Conservation (phyloP, 176 grass and related monocot species). For the Stipa capillata region DNA sequence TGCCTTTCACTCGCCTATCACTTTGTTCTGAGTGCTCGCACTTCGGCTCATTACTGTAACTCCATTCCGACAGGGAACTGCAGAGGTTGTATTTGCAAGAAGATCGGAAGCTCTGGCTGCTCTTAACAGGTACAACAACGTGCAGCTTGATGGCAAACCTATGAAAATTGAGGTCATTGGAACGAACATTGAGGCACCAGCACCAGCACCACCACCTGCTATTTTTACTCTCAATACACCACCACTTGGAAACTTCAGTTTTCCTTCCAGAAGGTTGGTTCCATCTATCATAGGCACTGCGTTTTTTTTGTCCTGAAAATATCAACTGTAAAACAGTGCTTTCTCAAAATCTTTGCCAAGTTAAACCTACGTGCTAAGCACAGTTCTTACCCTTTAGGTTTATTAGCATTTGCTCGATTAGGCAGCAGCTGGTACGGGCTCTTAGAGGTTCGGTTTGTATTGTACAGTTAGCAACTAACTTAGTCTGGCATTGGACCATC, state of each 20-base stretch:
- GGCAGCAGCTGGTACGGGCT: not conserved
- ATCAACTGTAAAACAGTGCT: not conserved
- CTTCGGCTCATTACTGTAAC: not conserved
- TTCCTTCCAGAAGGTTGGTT: slow-evolving; percentile 34
- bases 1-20: not conserved
- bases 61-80: slow-evolving; percentile 45
- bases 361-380: not conserved
- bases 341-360: not conserved
- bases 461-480: not conserved
- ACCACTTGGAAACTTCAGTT: slow-evolving; percentile 23
- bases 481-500: not conserved
- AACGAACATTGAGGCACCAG: slow-evolving; percentile 34
- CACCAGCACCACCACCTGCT: not conserved
- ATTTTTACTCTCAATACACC: slow-evolving; percentile 8
- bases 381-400: not conserved
- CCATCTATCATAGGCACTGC: not conserved
- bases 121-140: slow-evolving; percentile 61
- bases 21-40: not conserved
- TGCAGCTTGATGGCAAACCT: slow-evolving; percentile 59
- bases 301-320: not conserved
- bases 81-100: slow-evolving; percentile 57
- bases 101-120: slow-evolving; percentile 58
- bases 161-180: slow-evolving; percentile 70
- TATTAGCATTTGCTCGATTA: not conserved
- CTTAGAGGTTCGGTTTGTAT: not conserved